phyloP scores from a whole-genome alignment of 2,329 filamentous ascomycete genomes.

The Hypomyces rosellus region DNA sequence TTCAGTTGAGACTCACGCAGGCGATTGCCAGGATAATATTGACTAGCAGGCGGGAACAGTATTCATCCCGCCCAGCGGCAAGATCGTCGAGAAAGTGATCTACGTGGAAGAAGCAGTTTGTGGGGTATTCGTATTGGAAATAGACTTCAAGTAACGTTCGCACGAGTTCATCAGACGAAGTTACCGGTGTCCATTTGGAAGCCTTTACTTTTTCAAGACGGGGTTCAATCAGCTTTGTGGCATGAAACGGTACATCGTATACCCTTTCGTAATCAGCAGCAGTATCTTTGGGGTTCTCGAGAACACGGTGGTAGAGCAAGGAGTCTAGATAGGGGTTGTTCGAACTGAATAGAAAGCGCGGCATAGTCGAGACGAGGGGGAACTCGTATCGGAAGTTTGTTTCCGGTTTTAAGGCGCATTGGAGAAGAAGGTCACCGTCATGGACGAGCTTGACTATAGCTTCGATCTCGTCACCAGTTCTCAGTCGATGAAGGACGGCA shows the following conservation, averaged over 20 bases:
- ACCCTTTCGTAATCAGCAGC: too few species aligned
- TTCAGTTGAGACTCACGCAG: constrained; percentile 4
- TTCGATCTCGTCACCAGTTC: constrained; percentile 16
- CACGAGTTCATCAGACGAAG: constrained; percentile 12
- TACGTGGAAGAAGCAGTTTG: constrained; percentile 12
- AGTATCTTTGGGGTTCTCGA: too few species aligned
- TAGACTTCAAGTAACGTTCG: constrained; percentile 10
- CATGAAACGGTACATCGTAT: constrained; percentile 13
- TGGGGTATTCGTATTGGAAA: constrained; percentile 14
- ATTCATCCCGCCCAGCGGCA: not conserved
- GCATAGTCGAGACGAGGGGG: constrained; percentile 25
- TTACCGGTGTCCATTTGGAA: constrained; percentile 14
- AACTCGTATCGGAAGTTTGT: constrained; percentile 30
- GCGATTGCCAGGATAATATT: constrained; percentile 9
- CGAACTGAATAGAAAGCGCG: constrained; percentile 17
- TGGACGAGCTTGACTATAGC: constrained; percentile 27
- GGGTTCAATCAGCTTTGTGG: constrained; percentile 21
- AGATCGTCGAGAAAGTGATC: constrained; percentile 16
- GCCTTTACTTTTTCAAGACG: constrained; percentile 18
- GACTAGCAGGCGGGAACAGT: constrained; percentile 13
- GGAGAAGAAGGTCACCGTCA: constrained; percentile 29
- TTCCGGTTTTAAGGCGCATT: constrained; percentile 28
- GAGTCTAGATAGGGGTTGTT: constrained; percentile 19
- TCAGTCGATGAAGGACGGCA: constrained; percentile 3
- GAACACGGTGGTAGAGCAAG: constrained; percentile 10